These are phyloP conservation scores for Candida pseudoglaebosa DNA, from an alignment of 805 yeast species.

Conservation along the genomic window DNA sequence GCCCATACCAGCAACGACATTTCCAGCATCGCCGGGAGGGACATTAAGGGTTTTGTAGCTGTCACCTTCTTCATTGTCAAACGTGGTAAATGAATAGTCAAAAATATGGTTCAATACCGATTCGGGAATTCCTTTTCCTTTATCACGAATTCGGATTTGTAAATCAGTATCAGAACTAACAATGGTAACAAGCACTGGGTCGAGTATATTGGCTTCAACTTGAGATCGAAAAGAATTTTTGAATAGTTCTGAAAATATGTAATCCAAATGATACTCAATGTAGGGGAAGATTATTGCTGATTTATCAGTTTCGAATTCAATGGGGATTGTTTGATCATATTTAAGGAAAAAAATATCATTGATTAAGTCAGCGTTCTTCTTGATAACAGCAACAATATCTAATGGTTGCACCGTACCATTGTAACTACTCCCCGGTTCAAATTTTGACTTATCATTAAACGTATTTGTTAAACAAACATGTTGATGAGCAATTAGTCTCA, in stretches of 20 bases:
- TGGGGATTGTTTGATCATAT: constrained; percentile 69
- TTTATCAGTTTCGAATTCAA: constrained; percentile 48
- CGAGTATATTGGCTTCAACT: constrained; percentile 55
- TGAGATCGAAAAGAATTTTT: constrained; percentile 88
- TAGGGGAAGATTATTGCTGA: constrained; percentile 63
- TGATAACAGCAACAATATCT: constrained; percentile 59
- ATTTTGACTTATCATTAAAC: constrained; percentile 25
- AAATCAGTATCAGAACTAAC: constrained; percentile 36
- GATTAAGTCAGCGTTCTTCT: constrained; percentile 66
- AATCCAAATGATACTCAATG: constrained; percentile 83
- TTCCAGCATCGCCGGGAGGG: constrained; percentile 69
- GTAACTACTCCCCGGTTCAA: constrained; percentile 53
- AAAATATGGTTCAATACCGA: constrained; percentile 63
- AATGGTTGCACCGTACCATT: constrained; percentile 60
- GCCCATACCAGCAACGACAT: constrained; percentile 89
- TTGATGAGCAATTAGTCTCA: constrained; percentile 84
- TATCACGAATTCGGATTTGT: constrained; percentile 76
- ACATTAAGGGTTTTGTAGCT: constrained; percentile 59
- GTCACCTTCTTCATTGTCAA: constrained; percentile 55
- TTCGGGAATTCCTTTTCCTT: constrained; percentile 85
- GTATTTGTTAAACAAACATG: constrained; percentile 59
- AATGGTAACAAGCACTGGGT: constrained; percentile 38
- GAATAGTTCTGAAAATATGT: constrained; percentile 78
- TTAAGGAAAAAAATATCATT: constrained; percentile 80
- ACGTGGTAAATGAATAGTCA: constrained; percentile 84